Percentiles rank a stretch among this genome's conserved stretches.
phyloP scores from a whole-genome alignment of 805 yeast species.

The Torulaspora gathmanii region DNA sequence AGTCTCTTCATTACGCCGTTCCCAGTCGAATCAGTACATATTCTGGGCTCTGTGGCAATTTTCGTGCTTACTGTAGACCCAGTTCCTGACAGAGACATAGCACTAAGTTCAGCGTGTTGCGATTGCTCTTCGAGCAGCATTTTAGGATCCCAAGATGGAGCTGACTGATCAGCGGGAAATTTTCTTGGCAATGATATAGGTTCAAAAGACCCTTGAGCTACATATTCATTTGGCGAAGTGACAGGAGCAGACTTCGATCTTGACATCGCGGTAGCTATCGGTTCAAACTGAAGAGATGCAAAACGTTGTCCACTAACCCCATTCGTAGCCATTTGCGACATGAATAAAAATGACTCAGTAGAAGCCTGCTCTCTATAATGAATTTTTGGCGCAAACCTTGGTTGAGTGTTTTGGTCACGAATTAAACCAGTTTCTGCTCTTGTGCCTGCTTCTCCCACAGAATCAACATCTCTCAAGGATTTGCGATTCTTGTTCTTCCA shows the following conservation, averaged over 20 bases:
- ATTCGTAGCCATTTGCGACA: not conserved
- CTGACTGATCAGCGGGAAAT: not conserved
- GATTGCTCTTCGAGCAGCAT: not conserved
- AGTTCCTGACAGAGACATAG: not conserved
- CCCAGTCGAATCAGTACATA: slow-evolving; percentile 2
- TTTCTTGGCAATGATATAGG: not conserved
- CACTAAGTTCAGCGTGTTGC: not conserved
- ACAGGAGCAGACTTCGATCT: not conserved
- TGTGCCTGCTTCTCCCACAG: not conserved
- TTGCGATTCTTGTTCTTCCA: slow-evolving; percentile 10
- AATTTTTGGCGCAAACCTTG: not conserved
- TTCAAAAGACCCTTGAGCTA: not conserved
- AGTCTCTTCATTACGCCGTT: slow-evolving; percentile 10
- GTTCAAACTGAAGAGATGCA: not conserved
- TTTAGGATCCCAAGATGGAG: no score
- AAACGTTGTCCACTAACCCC: not conserved
- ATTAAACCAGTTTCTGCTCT: not conserved
- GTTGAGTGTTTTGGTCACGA: not conserved
- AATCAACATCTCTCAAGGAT: not conserved
- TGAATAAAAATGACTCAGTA: not conserved
- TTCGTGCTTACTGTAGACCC: not conserved
- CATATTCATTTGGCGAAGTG: not conserved
- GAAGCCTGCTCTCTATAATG: slow-evolving; percentile 4
- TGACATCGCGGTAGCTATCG: not conserved
- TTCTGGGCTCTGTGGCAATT: not conserved